phyloP scores from a whole-genome alignment of 176 grass and related monocot genomes.

The Miscanthus lutarioriparius region DNA sequence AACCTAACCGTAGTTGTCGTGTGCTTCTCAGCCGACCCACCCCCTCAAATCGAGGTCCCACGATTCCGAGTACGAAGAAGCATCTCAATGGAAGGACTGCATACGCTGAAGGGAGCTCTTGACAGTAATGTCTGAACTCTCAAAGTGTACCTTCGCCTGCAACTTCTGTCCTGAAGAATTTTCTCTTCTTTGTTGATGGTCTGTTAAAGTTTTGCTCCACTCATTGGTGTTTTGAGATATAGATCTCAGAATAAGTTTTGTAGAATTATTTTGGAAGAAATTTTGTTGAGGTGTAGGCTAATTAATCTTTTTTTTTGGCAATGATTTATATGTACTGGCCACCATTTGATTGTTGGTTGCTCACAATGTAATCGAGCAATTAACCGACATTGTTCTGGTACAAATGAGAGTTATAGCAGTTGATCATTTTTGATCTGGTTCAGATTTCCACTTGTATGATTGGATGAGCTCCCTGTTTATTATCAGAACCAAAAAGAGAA shows the following conservation, averaged over 20 bases:
- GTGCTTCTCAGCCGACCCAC: slow-evolving; percentile 78
- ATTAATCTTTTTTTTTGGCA: slow-evolving; percentile 52
- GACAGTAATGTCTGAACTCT: slow-evolving; percentile 60
- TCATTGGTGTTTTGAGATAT: slow-evolving; percentile 17
- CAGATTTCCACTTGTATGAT: slow-evolving; percentile 1
- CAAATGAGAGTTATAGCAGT: slow-evolving; percentile 33
- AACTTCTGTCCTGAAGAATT: slow-evolving; percentile 39
- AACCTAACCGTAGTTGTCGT: slow-evolving; percentile 81
- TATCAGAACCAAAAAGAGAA: slow-evolving; percentile 11
- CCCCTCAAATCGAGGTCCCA: slow-evolving; percentile 81
- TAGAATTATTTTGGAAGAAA: slow-evolving; percentile 30
- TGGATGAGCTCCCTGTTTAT: background rate
- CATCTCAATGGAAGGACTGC: slow-evolving; percentile 86
- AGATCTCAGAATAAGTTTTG: slow-evolving; percentile 49
- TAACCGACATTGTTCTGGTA: slow-evolving; percentile 33
- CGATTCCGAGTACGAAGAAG: slow-evolving; percentile 77
- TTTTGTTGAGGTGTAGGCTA: slow-evolving; percentile 52
- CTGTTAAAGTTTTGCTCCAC: slow-evolving; percentile 43
- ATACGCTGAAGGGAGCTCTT: slow-evolving; percentile 75
- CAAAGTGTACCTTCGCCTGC: background rate
- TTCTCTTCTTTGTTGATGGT: slow-evolving; percentile 10
- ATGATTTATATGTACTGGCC: slow-evolving; percentile 41
- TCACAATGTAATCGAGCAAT: slow-evolving; percentile 47
- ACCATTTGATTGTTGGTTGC: slow-evolving; percentile 38
- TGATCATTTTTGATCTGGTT: slow-evolving; percentile 16